Base-by-base conservation (phyloP, 176 grass and related monocot genomes). In the Coix lacrymajobi region DNA sequence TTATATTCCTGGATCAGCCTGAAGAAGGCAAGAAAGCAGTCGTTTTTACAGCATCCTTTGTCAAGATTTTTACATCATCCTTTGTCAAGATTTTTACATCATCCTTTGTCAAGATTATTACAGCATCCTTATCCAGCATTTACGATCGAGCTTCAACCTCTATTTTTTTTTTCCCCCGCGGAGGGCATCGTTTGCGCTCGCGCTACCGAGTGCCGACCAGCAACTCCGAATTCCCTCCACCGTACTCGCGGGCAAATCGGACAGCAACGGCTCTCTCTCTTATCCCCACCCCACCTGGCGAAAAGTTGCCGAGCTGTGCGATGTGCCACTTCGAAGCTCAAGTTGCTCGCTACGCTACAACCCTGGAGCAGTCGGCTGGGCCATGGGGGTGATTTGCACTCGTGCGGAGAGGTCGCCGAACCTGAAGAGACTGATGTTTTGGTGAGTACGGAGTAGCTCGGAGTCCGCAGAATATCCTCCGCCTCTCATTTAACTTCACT, bases 261-360 rank as follows among this genome's bases (percentile, higher is more conserved):
- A 22, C 19, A 54, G 49, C 66, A 69, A 76, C 87, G n/a, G n/a
- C n/a, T n/a, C n/a, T n/a, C 31, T 71, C 39, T 41, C 86, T 44
- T 66, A 54, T 39, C 31, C 31, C 43, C 39, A 52, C 38, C 38
- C 38, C 33, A 33, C 33, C n/a, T 37, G 36, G 36, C 36, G 36
- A 37, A 37, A 74, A 74, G 37, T n/a, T 66, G 46, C 45, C 65
- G 48, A 17, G 11, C 54, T 44, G 54, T n/a, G 31, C 8, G 43
- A 44, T 57, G 25, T 32, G 62, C 36, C 82, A 33, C 82, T 61
- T 25, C 37, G 5, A 24, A 25, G 28, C 45, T 13, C 86, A 89
- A 85, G 62, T 80, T 80, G 77, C 71, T 20, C 63, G 87, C 87
- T 76, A 76, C 15, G 25, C 70, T 76, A 85, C 87, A 76, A 15